These are phyloP conservation scores for Xylaria polymorpha DNA, from an alignment of 2,329 filamentous ascomycete genomes.

Conservation along the genomic window DNA sequence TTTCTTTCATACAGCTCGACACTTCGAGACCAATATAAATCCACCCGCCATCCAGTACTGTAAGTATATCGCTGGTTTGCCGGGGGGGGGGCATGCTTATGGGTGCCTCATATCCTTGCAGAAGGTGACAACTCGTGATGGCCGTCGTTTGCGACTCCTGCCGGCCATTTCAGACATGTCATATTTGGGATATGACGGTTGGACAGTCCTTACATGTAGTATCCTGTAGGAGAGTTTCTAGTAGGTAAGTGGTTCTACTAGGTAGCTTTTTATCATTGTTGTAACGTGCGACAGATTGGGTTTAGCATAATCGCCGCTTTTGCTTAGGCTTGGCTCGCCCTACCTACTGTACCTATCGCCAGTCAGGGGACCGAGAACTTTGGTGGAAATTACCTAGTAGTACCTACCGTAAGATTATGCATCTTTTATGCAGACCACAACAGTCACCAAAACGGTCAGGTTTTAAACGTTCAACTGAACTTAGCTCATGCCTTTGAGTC, in stretches of 20 bases:
- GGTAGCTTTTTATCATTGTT: background rate
- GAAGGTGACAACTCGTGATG: background rate
- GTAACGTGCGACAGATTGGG: background rate
- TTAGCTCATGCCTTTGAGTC: background rate
- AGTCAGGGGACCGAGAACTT: background rate
- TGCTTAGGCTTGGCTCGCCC: background rate
- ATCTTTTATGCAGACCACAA: background rate
- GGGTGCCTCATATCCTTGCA: constrained; percentile 22
- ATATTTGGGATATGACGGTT: constrained; percentile 12
- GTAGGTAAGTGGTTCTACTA: constrained; percentile 5
- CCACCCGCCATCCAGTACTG: constrained; percentile 23
- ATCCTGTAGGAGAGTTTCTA: background rate
- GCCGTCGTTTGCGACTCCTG: background rate
- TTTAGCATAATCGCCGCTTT: constrained; percentile 9
- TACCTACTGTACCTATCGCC: background rate
- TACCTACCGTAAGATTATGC: constrained; percentile 1
- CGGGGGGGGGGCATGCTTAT: constrained; percentile 11
- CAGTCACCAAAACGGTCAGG: background rate
- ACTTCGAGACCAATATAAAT: constrained; percentile 32
- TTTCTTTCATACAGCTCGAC: constrained; percentile 24
- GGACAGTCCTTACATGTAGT: constrained; percentile 1
- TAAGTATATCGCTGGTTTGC: constrained; percentile 11
- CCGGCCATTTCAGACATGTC: constrained; percentile 16
- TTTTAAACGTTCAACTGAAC: background rate
- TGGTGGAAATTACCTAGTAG: background rate